Percentiles rank a stretch among this genome's conserved stretches.
Evolutionary conservation across 495 filamentous ascomycete species (phyloP).

Genomic region (Viridothelium virens): DNA sequence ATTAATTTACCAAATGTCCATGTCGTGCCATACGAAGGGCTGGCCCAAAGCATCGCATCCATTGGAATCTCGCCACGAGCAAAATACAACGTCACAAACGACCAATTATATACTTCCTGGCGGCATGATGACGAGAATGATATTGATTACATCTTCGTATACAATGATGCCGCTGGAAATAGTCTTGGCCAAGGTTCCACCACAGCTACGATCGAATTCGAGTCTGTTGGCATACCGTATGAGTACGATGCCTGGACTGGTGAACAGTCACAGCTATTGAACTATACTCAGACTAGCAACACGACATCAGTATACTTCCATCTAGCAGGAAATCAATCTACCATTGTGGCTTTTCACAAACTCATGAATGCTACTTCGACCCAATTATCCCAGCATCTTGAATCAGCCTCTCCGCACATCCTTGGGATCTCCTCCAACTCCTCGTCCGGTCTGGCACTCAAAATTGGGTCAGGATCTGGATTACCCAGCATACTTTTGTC

Average conservation of each 20-base stretch:
- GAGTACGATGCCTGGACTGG: constrained; percentile 28
- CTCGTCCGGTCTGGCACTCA: constrained; percentile 6
- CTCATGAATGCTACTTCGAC: background rate
- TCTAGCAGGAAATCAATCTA: constrained; percentile 23
- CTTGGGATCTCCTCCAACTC: background rate
- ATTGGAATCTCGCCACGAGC: constrained; percentile 26
- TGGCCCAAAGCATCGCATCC: constrained; percentile 27
- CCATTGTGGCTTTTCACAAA: constrained; percentile 19
- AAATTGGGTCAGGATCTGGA: constrained; percentile 14
- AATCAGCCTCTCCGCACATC: constrained; percentile 7
- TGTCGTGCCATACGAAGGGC: constrained; percentile 14
- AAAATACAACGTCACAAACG: constrained; percentile 25
- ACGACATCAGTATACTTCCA: constrained; percentile 15
- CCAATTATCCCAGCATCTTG: constrained; percentile 1
- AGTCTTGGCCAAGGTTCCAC: constrained; percentile 20
- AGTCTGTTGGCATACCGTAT: constrained; percentile 22
- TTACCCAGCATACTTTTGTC: constrained; percentile 12
- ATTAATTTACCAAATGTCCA: constrained; percentile 16
- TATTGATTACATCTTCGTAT: constrained; percentile 37
- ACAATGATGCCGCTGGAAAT: constrained; percentile 29
- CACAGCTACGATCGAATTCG: constrained; percentile 28
- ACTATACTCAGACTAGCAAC: constrained; percentile 16
- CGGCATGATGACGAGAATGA: constrained; percentile 23
- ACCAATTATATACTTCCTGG: constrained; percentile 36
- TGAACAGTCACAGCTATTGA: constrained; percentile 13